phyloP scores from a whole-genome alignment of 768 basidiomycete genomes.

The Macrolepiota dolichaula region DNA sequence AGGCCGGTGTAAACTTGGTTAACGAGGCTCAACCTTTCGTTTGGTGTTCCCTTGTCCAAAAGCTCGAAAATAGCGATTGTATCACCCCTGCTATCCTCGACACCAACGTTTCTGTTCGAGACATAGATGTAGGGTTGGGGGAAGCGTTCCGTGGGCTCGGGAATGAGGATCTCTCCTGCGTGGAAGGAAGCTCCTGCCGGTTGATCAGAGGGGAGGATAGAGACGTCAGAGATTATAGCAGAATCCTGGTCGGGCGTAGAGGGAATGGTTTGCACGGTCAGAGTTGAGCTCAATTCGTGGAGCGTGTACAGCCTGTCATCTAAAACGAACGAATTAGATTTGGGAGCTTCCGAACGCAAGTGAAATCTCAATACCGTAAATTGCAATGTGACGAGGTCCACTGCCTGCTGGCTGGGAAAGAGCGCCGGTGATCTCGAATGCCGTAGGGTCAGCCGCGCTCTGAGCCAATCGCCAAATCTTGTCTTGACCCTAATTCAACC shows the following conservation, averaged over 20 bases:
- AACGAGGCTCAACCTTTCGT: constrained; percentile 25
- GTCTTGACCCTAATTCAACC: constrained; percentile 52
- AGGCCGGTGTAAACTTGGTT: constrained; percentile 17
- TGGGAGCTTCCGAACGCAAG: constrained; percentile 32
- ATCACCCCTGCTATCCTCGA: constrained; percentile 47
- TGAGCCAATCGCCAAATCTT: constrained; percentile 64
- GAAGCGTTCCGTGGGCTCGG: constrained; percentile 42
- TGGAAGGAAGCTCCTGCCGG: constrained; percentile 35
- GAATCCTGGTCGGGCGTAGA: constrained; percentile 48
- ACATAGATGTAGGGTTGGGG: constrained; percentile 56
- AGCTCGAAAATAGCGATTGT: constrained; percentile 48
- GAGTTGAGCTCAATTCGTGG: constrained; percentile 53
- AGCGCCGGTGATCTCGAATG: constrained; percentile 54
- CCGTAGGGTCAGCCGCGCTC: constrained; percentile 40
- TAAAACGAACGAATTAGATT: constrained; percentile 18
- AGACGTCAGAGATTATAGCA: constrained; percentile 42
- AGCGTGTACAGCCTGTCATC: constrained; percentile 49
- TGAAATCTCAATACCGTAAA: constrained; percentile 25
- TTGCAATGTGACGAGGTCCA: constrained; percentile 49
- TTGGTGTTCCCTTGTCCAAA: constrained; percentile 22
- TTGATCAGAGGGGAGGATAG: constrained; percentile 41
- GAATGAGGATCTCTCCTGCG: constrained; percentile 64
- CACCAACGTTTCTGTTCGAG: constrained; percentile 60
- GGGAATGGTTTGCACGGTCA: constrained; percentile 58
- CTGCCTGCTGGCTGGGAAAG: constrained; percentile 62